Evolutionary conservation across 1,139 yeast species (phyloP).

Genomic region (Saccharomyces hybrid): DNA sequence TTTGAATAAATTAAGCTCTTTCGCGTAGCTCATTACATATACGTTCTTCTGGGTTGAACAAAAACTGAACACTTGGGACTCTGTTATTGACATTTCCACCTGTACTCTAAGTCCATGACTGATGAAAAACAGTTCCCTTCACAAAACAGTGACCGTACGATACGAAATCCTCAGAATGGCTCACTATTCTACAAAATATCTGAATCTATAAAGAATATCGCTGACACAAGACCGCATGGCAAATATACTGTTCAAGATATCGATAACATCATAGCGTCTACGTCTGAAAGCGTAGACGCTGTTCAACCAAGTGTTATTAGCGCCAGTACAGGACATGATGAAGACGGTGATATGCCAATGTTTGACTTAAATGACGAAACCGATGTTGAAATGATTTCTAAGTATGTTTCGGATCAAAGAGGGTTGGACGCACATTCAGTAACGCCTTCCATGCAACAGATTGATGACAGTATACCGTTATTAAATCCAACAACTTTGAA

Average conservation of each 20-base stretch:
- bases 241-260: background rate
- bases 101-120: background rate
- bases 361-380: slow-evolving; percentile 41
- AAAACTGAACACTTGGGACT: background rate
- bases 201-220: background rate
- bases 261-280: background rate
- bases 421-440: slow-evolving; percentile 1
- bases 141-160: background rate
- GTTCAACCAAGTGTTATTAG: background rate
- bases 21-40: background rate
- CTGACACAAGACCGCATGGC: background rate
- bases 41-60: background rate
- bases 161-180: background rate
- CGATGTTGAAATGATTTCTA: slow-evolving; percentile 42
- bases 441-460: slow-evolving; percentile 4
- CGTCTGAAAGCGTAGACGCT: background rate
- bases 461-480: slow-evolving; percentile 9
- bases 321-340: slow-evolving; percentile 6
- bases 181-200: background rate
- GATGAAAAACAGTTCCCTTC: background rate
- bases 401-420: slow-evolving; percentile 34
- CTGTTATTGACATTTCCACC: background rate
- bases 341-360: slow-evolving; percentile 45
- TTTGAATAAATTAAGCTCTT: background rate
- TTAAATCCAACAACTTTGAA: slow-evolving; percentile 7